A percentile compares a stretch with the other conserved stretches of the same genome.
Conservation (phyloP, 1,284 basidiomycete genomes). For the Rhodofomes roseus region DNA sequence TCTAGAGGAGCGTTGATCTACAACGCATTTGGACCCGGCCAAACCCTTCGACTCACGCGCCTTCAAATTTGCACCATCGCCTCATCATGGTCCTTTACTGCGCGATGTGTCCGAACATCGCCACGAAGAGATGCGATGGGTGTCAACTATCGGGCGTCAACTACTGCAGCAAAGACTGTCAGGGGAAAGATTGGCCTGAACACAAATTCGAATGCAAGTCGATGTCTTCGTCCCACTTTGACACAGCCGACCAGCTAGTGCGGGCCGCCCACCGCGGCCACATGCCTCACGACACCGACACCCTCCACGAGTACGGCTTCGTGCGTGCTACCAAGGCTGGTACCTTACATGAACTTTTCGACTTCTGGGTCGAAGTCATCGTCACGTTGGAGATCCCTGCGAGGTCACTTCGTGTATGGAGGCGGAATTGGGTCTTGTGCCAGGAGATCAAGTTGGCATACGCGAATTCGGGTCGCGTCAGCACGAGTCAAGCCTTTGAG, state of each 20-base stretch:
- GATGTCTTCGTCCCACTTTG: slow-evolving; percentile 18
- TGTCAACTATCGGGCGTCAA: slow-evolving; percentile 11
- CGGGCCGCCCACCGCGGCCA: slow-evolving; percentile 20
- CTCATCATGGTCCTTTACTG: background rate
- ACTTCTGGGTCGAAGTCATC: too few species aligned
- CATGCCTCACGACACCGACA: slow-evolving; percentile 30
- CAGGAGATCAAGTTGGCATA: too few species aligned
- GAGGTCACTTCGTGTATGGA: too few species aligned
- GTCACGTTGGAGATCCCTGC: too few species aligned
- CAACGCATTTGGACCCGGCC: background rate
- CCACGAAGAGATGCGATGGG: background rate
- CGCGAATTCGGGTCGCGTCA: too few species aligned
- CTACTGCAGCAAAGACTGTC: slow-evolving; percentile 33
- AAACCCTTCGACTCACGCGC: background rate
- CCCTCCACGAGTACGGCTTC: slow-evolving; percentile 36
- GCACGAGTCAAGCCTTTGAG: too few species aligned
- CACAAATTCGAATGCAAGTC: slow-evolving; percentile 36
- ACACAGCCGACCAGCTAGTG: slow-evolving; percentile 31
- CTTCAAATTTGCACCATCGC: background rate
- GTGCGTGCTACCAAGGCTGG: too few species aligned
- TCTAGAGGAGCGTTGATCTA: too few species aligned
- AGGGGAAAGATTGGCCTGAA: slow-evolving; percentile 25
- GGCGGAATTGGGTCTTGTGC: too few species aligned
- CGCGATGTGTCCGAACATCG: background rate
- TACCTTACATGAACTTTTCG: too few species aligned